Conservation (phyloP, 495 filamentous ascomycete genomes). For the Glarea lozoyensis region DNA sequence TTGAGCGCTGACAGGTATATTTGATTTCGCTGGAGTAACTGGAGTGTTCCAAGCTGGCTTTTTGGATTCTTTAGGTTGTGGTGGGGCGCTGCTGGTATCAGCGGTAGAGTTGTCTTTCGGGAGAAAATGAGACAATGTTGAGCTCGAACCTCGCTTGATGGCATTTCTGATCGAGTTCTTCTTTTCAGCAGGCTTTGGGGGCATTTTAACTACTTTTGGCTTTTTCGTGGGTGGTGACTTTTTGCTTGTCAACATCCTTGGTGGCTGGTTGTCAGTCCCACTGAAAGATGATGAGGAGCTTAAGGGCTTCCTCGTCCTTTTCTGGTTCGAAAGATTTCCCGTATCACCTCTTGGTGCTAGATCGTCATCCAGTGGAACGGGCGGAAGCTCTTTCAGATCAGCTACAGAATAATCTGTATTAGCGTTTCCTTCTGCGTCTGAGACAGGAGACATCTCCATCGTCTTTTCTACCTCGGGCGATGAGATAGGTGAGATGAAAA, state of each 20-base stretch:
- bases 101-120: slow-evolving; percentile 15
- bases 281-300: slow-evolving; percentile 16
- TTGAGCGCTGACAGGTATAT: slow-evolving; percentile 11
- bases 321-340: slow-evolving; percentile 32
- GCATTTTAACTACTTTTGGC: slow-evolving; percentile 8
- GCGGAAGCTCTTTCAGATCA: no score
- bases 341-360: no score
- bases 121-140: slow-evolving; percentile 21
- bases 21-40: slow-evolving; percentile 2
- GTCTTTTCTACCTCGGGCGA: no score
- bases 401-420: no score
- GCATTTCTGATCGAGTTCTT: slow-evolving; percentile 21
- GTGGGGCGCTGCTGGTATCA: not conserved
- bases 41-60: slow-evolving; percentile 15
- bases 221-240: slow-evolving; percentile 17
- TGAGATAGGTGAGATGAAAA: no score
- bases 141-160: slow-evolving; percentile 18
- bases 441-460: no score
- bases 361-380: no score
- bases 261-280: slow-evolving; percentile 17
- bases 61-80: slow-evolving; percentile 3
- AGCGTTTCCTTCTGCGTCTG: slow-evolving; percentile 6
- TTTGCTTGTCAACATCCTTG: slow-evolving; percentile 19
- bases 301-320: slow-evolving; percentile 22
- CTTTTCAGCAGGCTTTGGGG: slow-evolving; percentile 16